These are phyloP conservation scores for Apodospora peruviana DNA, from an alignment of 495 filamentous ascomycete species.

Conservation along the genomic window DNA sequence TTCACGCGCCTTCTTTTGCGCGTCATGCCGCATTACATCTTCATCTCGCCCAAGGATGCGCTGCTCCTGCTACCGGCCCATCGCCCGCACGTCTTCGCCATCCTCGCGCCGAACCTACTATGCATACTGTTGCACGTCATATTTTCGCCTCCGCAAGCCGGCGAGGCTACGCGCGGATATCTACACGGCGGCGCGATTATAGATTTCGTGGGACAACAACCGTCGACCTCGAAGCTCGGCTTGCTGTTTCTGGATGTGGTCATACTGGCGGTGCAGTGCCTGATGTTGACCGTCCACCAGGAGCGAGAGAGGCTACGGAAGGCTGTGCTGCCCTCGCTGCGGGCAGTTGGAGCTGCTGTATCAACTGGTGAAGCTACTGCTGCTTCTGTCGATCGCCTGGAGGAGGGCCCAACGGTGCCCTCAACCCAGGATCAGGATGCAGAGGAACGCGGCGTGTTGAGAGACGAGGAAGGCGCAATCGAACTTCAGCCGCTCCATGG, in stretches of 20 bases:
- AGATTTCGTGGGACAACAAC: slow-evolving; percentile 79
- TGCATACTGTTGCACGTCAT: slow-evolving; percentile 69
- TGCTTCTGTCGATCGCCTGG: background rate
- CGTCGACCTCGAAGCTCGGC: slow-evolving; percentile 60
- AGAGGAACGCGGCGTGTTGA: slow-evolving; percentile 71
- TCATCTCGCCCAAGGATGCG: slow-evolving; percentile 71
- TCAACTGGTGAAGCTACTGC: background rate
- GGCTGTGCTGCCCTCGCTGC: slow-evolving; percentile 27
- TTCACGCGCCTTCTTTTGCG: slow-evolving; percentile 67
- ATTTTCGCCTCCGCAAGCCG: slow-evolving; percentile 55
- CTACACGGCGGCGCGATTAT: slow-evolving; percentile 80
- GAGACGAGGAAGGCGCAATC: slow-evolving; percentile 41
- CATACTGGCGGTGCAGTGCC: slow-evolving; percentile 60
- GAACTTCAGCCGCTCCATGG: slow-evolving; percentile 42
- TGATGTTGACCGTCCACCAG: slow-evolving; percentile 68
- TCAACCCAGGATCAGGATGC: slow-evolving; percentile 65
- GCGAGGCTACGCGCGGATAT: slow-evolving; percentile 73
- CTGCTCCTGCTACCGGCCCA: slow-evolving; percentile 54
- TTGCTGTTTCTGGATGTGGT: slow-evolving; percentile 61
- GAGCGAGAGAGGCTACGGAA: slow-evolving; percentile 57
- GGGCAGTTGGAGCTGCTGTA: slow-evolving; percentile 6
- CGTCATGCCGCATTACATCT: slow-evolving; percentile 63
- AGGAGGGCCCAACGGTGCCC: slow-evolving; percentile 1
- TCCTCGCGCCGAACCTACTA: slow-evolving; percentile 63
- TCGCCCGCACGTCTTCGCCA: slow-evolving; percentile 62